A percentile compares a stretch with the other conserved stretches of the same genome.
phyloP scores from a whole-genome alignment of 129 eudicot genomes.

The Centella asiatica region DNA sequence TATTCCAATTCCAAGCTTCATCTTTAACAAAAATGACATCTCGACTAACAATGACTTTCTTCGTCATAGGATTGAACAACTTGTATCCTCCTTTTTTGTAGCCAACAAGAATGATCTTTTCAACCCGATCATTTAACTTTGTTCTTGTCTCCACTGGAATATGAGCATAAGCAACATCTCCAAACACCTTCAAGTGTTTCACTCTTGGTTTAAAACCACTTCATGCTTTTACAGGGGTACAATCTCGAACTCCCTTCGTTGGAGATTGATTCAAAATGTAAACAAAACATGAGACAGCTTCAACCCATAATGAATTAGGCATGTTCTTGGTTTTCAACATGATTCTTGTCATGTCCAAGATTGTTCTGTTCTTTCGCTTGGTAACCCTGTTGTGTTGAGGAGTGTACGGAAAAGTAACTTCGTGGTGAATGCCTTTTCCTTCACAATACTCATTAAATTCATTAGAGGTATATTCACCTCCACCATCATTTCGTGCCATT shows the following conservation, averaged over 20 bases:
- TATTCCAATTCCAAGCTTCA: neutral
- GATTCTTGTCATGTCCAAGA: neutral
- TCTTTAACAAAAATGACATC: neutral
- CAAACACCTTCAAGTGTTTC: neutral
- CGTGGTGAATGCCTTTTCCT: neutral
- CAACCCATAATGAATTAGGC: neutral
- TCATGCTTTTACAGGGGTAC: neutral
- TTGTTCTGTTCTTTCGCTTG: neutral
- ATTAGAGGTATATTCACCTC: neutral
- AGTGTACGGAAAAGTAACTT: neutral
- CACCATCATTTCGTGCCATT: neutral
- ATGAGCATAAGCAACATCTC: neutral
- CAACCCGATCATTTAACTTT: neutral
- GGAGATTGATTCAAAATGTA: neutral
- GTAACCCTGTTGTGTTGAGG: neutral
- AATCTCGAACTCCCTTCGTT: neutral
- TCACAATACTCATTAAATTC: neutral
- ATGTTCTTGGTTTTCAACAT: neutral
- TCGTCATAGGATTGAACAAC: neutral
- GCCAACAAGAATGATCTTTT: neutral
- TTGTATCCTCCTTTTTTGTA: neutral
- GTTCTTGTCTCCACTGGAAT: neutral
- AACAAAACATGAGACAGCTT: neutral
- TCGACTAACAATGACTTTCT: neutral
- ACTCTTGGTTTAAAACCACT: neutral